Base-by-base conservation (phyloP, 2,329 filamentous ascomycete species). In the Epichloe glyceriae region DNA sequence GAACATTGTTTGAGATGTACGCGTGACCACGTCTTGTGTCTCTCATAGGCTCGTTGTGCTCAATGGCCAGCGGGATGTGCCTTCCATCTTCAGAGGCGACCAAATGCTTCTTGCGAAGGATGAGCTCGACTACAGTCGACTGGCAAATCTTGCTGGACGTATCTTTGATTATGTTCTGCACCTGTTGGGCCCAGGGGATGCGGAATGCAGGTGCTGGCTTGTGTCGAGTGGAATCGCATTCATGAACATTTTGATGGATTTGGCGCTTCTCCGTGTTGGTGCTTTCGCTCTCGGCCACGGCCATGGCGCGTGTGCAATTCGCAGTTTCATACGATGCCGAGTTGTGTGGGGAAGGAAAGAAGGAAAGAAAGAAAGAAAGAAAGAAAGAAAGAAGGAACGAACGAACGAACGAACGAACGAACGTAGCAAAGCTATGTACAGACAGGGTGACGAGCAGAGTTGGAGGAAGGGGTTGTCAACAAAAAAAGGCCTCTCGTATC, bases 31-130 rank as follows among this genome's bases (percentile, higher is more conserved):
- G 73, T 50, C 75, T 70, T 37, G 73, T 64, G 58, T 80, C 76
- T 50, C 73, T 58, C 22, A 79, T 64, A 17, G 70, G 64, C 39
- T 65, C 56, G 35, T 65, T 60, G 46, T 64, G 61, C 55, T 69
- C 63, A 55, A 72, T 57, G 47, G 60, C 59, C 38, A 76, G 62
- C 5, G 72, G 72, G 20, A 76, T 66, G 51, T 67, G 70, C 12
- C 73, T 70, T 34, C 88, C 88, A 64, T 91, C 83, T 56, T 83
- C 80, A 52, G 82, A 88, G 2, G 83, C 80, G 11, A 79, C 80
- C 40, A 89, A 73, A 4, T 83, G 79, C 57, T 85, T 78, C 55
- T 82, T 82, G 46, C 79, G 73, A n/a, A 85, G 64, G 34, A 86
- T 65, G 30, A 74, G 63, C 54, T 76, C 68, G 53, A 72, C 61